phyloP scores from a whole-genome alignment of 129 eudicot genomes.

The Flaveria trinervia region DNA sequence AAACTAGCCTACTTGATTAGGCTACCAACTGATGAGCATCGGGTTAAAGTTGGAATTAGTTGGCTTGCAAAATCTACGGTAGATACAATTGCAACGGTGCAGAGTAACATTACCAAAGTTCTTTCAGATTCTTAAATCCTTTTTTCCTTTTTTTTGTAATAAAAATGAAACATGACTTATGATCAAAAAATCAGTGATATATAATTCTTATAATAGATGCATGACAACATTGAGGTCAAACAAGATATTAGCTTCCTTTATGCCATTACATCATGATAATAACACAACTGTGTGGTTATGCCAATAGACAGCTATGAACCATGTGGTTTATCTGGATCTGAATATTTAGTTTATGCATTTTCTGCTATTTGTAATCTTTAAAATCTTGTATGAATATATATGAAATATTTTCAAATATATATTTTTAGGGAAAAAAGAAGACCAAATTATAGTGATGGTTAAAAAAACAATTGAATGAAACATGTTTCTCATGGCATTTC shows the following conservation, averaged over 20 bases:
- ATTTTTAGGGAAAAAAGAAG: too few species aligned
- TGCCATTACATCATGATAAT: background rate
- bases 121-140: constrained; percentile 30
- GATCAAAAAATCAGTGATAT: constrained; percentile 20
- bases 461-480: too few species aligned
- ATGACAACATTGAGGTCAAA: background rate
- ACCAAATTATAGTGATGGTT: too few species aligned
- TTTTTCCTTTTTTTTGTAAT: background rate
- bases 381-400: background rate
- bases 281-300: background rate
- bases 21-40: constrained; percentile 91
- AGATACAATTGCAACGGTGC: constrained; percentile 71
- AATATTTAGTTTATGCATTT: background rate
- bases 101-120: constrained; percentile 63
- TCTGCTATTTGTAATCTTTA: background rate
- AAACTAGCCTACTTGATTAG: constrained; percentile 82
- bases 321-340: background rate
- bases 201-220: background rate
- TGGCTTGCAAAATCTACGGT: constrained; percentile 89
- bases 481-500: too few species aligned
- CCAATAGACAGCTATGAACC: background rate
- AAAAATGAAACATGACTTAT: constrained; percentile 17
- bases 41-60: constrained; percentile 85
- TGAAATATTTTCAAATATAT: too few species aligned
- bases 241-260: background rate